Percentiles rank a stretch among this genome's conserved stretches.
These are phyloP conservation scores for Ophiosphaerella herpotricha DNA, from an alignment of 2,329 filamentous ascomycete species.

Conservation along the genomic window DNA sequence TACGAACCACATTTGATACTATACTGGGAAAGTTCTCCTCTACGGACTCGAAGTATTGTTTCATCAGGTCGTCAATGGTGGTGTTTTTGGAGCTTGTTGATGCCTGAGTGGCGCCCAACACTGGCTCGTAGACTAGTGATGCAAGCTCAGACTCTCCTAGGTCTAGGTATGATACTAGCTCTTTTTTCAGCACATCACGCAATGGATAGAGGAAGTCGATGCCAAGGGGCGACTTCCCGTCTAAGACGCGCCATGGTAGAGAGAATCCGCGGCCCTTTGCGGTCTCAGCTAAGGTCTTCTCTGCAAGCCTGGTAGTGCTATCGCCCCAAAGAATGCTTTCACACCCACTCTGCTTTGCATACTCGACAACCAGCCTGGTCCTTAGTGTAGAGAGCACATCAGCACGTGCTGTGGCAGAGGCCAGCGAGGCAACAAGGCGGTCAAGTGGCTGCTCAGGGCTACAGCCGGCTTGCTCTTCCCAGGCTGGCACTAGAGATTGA, in stretches of 20 bases:
- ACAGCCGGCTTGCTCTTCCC: neutral
- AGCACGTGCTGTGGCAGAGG: conserved; percentile 73
- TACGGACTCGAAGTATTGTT: conserved; percentile 83
- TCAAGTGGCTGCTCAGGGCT: conserved; percentile 40
- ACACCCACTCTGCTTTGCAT: conserved; percentile 59
- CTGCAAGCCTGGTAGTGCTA: conserved; percentile 85
- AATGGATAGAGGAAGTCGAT: conserved; percentile 76
- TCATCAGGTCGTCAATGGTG: conserved; percentile 90
- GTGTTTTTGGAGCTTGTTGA: conserved; percentile 71
- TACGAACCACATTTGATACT: conserved; percentile 93
- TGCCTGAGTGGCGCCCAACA: conserved; percentile 32
- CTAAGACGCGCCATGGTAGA: conserved; percentile 79
- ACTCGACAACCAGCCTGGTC: conserved; percentile 68
- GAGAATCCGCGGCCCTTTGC: conserved; percentile 88
- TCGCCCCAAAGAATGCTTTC: conserved; percentile 80
- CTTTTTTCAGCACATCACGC: conserved; percentile 81
- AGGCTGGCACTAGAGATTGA: conserved; percentile 18
- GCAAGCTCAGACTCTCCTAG: conserved; percentile 59
- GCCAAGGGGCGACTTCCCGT: conserved; percentile 67
- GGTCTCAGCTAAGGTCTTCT: conserved; percentile 82
- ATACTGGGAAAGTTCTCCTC: conserved; percentile 87
- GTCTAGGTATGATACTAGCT: conserved; percentile 70
- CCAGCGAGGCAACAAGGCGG: conserved; percentile 65
- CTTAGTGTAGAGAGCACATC: conserved; percentile 75
- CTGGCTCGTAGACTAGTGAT: conserved; percentile 40